Evolutionary conservation across 169 alveolate species (phyloP), one percentile per base, ranked within the genome.

Genomic region (Cryptosporidium muris): DNA sequence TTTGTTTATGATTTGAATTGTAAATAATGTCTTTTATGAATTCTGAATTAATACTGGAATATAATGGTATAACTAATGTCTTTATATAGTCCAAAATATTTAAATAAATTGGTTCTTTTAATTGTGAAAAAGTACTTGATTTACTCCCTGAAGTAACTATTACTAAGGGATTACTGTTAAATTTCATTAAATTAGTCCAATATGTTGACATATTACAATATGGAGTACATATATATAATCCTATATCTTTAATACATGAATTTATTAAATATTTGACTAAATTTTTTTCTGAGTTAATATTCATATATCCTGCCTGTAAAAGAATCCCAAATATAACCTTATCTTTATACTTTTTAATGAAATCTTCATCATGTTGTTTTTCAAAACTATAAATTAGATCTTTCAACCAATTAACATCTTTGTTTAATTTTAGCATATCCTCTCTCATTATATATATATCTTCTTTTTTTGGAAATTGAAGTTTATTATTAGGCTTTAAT

Each of bases 261-360:
- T 25, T 25, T 25, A 25, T 25, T 25, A 25, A 25, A 74, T 42
- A 4, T 58, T 74, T 74, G 56, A 36, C 12, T 58, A 40, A 4
- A 74, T 40, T 45, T n/a, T 54, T 40, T 42, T 74, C 85, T 2
- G 74, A 43, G 38, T 56, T 25, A 45, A 74, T 74, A 3, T 74
- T 74, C 7, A 74, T 74, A 25, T 25, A 25, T 25, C 25, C 25
- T 25, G 25, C 25, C 25, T 25, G 25, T 25, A 25, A 25, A 25
- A 25, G 25, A 25, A 25, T 25, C 25, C 25, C 25, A 25, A 25
- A 25, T 25, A 25, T 25, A 25, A 25, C 0, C 25, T 25, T 25
- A 25, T 25, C 0, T 25, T 25, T 25, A 25, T 25, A 25, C 25
- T 25, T 25, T 25, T 25, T 25, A 25, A 25, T 25, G 25, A 25